Conservation (phyloP, 352 stramenopile species). For the Elongisporangium undulatum region DNA sequence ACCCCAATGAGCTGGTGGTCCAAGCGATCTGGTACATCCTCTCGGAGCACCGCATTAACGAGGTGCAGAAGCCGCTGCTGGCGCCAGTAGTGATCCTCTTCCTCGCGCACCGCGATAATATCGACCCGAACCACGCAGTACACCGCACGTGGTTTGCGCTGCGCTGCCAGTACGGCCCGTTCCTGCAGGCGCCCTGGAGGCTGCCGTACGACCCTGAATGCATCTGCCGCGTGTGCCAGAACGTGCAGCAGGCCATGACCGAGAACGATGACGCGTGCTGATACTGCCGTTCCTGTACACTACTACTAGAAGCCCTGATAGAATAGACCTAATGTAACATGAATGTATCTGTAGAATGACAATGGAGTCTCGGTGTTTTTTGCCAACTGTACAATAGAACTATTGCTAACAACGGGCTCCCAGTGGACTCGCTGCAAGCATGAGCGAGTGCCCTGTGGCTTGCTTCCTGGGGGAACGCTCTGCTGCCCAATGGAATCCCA, state of each 20-base stretch:
- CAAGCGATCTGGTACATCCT: conserved; percentile 61
- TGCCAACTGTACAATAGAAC: too few relatives aligned
- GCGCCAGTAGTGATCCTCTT: conserved; percentile 55
- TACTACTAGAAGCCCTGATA: conserved; percentile 9
- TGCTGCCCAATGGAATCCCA: too few relatives aligned
- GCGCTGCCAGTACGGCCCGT: conserved; percentile 50
- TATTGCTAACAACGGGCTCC: not conserved
- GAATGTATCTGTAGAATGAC: not conserved
- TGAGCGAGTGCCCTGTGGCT: too few relatives aligned
- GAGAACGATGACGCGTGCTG: not conserved
- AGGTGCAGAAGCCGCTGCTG: conserved; percentile 41
- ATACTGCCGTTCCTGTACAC: not conserved
- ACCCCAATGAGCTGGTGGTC: conserved; percentile 39
- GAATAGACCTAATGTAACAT: conserved; percentile 9
- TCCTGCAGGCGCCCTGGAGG: conserved; percentile 41
- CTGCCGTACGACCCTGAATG: conserved; percentile 50
- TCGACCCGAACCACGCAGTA: conserved; percentile 43
- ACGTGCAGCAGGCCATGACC: conserved; percentile 23
- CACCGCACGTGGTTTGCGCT: conserved; percentile 65
- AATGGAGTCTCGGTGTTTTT: too few relatives aligned
- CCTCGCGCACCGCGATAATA: conserved; percentile 59
- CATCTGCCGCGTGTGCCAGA: conserved; percentile 53
- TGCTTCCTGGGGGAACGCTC: too few relatives aligned
- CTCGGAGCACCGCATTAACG: conserved; percentile 32
- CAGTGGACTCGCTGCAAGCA: not conserved